Evolutionary conservation across 371 early-diverging fungal genomes (phyloP).

Genomic region (Mucor lusitanicus): DNA sequence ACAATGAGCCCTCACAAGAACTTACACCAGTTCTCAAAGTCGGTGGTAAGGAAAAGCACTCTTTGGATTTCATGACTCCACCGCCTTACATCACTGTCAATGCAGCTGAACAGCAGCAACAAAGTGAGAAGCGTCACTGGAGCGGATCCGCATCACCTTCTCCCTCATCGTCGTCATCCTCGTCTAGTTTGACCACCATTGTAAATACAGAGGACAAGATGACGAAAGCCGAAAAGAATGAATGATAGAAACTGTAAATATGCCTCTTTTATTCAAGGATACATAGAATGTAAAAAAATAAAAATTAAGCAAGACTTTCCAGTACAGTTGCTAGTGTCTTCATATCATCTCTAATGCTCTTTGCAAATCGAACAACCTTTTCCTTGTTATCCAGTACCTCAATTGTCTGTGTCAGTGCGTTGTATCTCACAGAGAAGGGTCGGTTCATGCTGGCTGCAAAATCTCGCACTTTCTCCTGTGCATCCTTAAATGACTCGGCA

Average conservation of each 20-base stretch:
- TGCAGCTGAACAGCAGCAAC: background rate
- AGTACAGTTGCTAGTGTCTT: constrained; percentile 71
- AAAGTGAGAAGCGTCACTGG: background rate
- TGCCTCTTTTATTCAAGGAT: background rate
- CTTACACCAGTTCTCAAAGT: background rate
- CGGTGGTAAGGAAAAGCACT: background rate
- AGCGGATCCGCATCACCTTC: background rate
- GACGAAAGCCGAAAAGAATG: background rate
- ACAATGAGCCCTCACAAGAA: background rate
- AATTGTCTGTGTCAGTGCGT: constrained; percentile 87
- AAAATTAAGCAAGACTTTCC: constrained; percentile 47
- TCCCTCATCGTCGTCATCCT: background rate
- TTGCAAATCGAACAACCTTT: constrained; percentile 78
- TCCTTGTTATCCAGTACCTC: constrained; percentile 87
- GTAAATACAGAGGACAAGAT: background rate
- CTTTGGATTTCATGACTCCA: background rate
- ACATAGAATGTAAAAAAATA: background rate
- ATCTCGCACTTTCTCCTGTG: constrained; percentile 89
- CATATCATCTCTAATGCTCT: constrained; percentile 75
- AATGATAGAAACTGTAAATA: background rate
- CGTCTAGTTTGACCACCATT: background rate
- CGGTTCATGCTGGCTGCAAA: constrained; percentile 79
- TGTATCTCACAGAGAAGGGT: constrained; percentile 91
- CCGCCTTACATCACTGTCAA: background rate
- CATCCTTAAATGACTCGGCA: constrained; percentile 92